Base-by-base conservation (phyloP, 345 rosid genomes). In the Passiflora organensis region DNA sequence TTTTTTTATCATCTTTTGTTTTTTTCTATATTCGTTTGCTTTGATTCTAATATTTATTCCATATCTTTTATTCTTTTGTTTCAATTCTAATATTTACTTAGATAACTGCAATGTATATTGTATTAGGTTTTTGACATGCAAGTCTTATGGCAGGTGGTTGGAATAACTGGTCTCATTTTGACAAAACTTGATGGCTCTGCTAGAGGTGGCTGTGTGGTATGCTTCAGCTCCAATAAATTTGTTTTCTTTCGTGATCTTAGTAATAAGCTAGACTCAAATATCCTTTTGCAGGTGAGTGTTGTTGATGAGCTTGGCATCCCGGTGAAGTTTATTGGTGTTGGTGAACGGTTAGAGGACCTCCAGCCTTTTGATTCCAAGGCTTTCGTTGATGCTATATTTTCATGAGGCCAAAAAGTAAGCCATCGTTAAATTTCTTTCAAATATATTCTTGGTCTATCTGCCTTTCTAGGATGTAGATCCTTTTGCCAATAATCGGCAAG, bases 121-220 rank as follows among this genome's bases (percentile, higher is more conserved):
- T 8, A 28, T 28, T 28, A 2, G 34, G 8, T 8, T 18, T 28
- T 51, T 42, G 42, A 59, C 49, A 42, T 32, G 46, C 25, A 53
- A 53, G 21, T 49, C 55, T 17, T 56, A 54, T 43, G 16, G 44
- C 81, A 89, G 95, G 73, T 86, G n/a, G 94, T 84, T 43, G 96
- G 99, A 42, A 79, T 89, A 49, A 86, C 99, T 1, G 99, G 99
- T 56, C 80, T 82, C 56, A 67, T 93, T 68, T 77, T 93, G 87
- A 93, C 99, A 52, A 89, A 89, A 68, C 94, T 93, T 16, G 96
- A 93, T 55, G 94, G 96, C 21, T 84, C 96, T 64, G 96, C 99
- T 38, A 81, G 99, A 73, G 96, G 99, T 53, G 96, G 96, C 57
- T 86, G 95, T 58, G 96, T 93, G 99, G 94, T 86, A 80, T 50